These are phyloP conservation scores for Candida pseudoglaebosa DNA, from an alignment of 805 yeast genomes.

Conservation along the genomic window DNA sequence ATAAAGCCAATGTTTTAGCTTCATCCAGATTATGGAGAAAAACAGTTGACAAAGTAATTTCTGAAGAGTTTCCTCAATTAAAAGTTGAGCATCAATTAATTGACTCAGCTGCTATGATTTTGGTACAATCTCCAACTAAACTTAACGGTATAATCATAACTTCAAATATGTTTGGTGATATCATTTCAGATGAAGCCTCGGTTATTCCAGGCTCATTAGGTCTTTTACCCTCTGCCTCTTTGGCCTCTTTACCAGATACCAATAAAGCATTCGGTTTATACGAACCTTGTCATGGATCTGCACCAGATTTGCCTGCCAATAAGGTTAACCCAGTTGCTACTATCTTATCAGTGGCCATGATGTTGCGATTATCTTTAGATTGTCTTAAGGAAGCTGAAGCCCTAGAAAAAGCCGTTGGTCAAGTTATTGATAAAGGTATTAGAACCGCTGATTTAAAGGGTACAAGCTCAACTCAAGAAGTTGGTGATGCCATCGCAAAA, in stretches of 20 bases:
- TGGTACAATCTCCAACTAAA: slow-evolving; percentile 85
- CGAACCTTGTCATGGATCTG: slow-evolving; percentile 98
- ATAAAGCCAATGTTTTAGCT: slow-evolving; percentile 96
- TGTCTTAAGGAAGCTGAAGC: slow-evolving; percentile 81
- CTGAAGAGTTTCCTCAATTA: slow-evolving; percentile 86
- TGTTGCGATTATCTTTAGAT: slow-evolving; percentile 88
- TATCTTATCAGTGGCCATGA: slow-evolving; percentile 93
- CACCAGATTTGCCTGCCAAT: slow-evolving; percentile 85
- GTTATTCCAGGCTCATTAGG: slow-evolving; percentile 98
- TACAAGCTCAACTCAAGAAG: slow-evolving; percentile 75
- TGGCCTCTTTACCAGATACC: slow-evolving; percentile 94
- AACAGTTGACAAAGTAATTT: slow-evolving; percentile 81
- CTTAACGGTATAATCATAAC: slow-evolving; percentile 92
- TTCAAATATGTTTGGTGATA: slow-evolving; percentile 97
- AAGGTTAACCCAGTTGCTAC: slow-evolving; percentile 96
- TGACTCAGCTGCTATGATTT: slow-evolving; percentile 98
- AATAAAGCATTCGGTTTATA: slow-evolving; percentile 93
- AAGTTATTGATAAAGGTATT: slow-evolving; percentile 75
- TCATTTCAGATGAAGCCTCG: slow-evolving; percentile 95
- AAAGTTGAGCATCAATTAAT: slow-evolving; percentile 89
- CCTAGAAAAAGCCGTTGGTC: slow-evolving; percentile 81
- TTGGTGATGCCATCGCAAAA: slow-evolving; percentile 87
- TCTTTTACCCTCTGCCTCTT: slow-evolving; percentile 90
- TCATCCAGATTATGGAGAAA: slow-evolving; percentile 95
- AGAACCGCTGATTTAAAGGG: slow-evolving; percentile 95